Evolutionary conservation across 2,329 filamentous ascomycete species (phyloP).

Genomic region (Alternaria viburni): DNA sequence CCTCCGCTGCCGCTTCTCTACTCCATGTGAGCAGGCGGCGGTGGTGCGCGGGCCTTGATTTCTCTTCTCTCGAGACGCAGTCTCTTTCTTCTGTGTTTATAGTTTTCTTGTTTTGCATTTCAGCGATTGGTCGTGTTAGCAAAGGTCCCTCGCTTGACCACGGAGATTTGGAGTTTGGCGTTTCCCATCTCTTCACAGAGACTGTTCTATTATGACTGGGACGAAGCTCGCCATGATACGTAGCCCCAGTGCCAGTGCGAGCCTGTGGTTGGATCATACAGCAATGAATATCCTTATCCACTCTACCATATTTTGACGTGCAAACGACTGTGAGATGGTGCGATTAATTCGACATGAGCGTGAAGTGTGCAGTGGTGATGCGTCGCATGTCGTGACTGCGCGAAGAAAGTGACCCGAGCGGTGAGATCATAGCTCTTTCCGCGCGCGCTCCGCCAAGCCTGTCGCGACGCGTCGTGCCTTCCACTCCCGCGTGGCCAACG

Average conservation of each 20-base stretch:
- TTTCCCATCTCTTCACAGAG: slow-evolving; percentile 15
- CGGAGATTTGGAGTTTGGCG: slow-evolving; percentile 36
- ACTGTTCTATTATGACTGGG: slow-evolving; percentile 5
- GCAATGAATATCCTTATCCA: slow-evolving; percentile 27
- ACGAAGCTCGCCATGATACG: slow-evolving; percentile 11
- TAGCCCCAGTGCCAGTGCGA: slow-evolving; percentile 37
- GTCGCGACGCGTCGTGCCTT: slow-evolving; percentile 37
- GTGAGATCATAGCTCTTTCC: slow-evolving; percentile 29
- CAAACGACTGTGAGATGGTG: neutral
- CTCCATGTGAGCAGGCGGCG: slow-evolving; percentile 24
- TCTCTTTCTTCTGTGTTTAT: slow-evolving; percentile 34
- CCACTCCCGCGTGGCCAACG: slow-evolving; percentile 20
- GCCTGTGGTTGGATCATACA: slow-evolving; percentile 29
- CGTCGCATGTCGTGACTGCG: neutral
- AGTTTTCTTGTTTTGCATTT: slow-evolving; percentile 46
- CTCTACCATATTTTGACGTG: neutral
- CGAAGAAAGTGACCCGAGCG: slow-evolving; percentile 2
- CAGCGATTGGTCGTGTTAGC: slow-evolving; percentile 41
- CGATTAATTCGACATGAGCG: neutral
- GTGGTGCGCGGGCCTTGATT: slow-evolving; percentile 6
- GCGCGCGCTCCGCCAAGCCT: slow-evolving; percentile 37
- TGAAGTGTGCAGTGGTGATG: neutral
- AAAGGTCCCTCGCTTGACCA: slow-evolving; percentile 43
- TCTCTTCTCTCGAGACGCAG: slow-evolving; percentile 21
- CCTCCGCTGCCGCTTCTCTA: slow-evolving; percentile 57